These are phyloP conservation scores for Dacryopinax spathularia DNA, from an alignment of 768 basidiomycete species.

Conservation along the genomic window DNA sequence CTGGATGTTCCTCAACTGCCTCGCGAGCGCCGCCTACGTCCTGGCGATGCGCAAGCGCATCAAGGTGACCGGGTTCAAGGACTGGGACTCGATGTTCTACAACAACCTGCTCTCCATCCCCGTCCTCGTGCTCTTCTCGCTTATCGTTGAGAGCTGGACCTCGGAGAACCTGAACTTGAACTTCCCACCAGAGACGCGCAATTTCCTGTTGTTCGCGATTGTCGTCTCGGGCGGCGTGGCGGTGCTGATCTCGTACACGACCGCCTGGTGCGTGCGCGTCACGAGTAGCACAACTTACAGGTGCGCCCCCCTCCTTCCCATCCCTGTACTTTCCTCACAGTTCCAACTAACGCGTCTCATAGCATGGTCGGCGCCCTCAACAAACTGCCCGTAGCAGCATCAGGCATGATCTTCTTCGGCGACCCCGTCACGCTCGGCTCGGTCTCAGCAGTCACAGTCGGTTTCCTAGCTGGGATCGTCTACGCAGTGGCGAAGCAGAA, in stretches of 20 bases:
- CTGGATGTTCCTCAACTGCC: slow-evolving; percentile 93
- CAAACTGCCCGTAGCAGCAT: slow-evolving; percentile 94
- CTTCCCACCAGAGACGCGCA: slow-evolving; percentile 75
- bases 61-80: slow-evolving; percentile 86
- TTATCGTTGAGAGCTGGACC: slow-evolving; percentile 83
- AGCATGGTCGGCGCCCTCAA: slow-evolving; percentile 97
- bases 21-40: slow-evolving; percentile 81
- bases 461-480: slow-evolving; percentile 81
- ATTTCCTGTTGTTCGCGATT: slow-evolving; percentile 69
- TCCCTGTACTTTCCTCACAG: not conserved
- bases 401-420: slow-evolving; percentile 96
- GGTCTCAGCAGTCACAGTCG: slow-evolving; percentile 71
- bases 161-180: slow-evolving; percentile 58
- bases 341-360: not conserved
- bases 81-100: slow-evolving; percentile 99
- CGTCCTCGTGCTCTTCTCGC: slow-evolving; percentile 64
- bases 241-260: slow-evolving; percentile 94
- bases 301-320: slow-evolving; percentile 28
- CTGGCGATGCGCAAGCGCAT: slow-evolving; percentile 93
- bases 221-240: slow-evolving; percentile 95
- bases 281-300: slow-evolving; percentile 99
- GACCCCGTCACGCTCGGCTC: slow-evolving; percentile 79
- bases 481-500: slow-evolving; percentile 93
- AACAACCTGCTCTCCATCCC: slow-evolving; percentile 94
- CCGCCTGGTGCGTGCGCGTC: slow-evolving; percentile 93